Evolutionary conservation across 805 yeast genomes (phyloP).

Genomic region (Candida maesae): DNA sequence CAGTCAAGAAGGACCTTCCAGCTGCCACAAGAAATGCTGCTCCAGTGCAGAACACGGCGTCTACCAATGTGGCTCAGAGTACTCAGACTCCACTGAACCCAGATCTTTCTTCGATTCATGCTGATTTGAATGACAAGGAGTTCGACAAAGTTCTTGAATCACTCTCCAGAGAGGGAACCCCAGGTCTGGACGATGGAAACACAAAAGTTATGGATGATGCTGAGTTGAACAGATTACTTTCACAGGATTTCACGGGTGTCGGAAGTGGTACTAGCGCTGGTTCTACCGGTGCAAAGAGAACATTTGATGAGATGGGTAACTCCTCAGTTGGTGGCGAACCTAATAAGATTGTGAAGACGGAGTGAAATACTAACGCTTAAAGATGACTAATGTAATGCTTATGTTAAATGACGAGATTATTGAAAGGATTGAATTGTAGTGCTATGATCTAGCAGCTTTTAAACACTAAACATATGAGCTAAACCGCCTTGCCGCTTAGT

Average conservation of each 20-base stretch:
- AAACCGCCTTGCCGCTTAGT: too few relatives aligned
- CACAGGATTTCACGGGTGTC: constrained; percentile 25
- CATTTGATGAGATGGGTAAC: constrained; percentile 12
- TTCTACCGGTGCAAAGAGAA: constrained; percentile 8
- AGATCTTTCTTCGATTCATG: constrained; percentile 5
- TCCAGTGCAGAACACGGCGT: not conserved
- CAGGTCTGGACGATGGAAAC: constrained; percentile 18
- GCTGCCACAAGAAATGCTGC: too few relatives aligned
- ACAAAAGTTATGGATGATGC: constrained; percentile 23
- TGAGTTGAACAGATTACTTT: constrained; percentile 24
- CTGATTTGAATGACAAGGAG: constrained; percentile 24
- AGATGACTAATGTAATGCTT: constrained; percentile 1
- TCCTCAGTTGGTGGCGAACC: constrained; percentile 15
- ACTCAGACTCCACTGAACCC: too few relatives aligned
- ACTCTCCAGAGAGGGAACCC: constrained; percentile 26
- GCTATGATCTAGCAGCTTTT: too few relatives aligned
- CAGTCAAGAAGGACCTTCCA: not conserved
- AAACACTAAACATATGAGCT: too few relatives aligned
- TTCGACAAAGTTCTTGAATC: constrained; percentile 27
- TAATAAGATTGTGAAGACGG: constrained; percentile 29
- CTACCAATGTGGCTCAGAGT: too few relatives aligned
- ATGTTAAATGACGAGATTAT: not conserved
- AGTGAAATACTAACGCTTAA: constrained; percentile 3
- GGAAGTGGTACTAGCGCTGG: too few relatives aligned
- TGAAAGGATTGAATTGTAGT: too few relatives aligned